Evolutionary conservation across 225 moss, liverwort and hornwort genomes (phyloP).

Genomic region (Lunularia cruciata): DNA sequence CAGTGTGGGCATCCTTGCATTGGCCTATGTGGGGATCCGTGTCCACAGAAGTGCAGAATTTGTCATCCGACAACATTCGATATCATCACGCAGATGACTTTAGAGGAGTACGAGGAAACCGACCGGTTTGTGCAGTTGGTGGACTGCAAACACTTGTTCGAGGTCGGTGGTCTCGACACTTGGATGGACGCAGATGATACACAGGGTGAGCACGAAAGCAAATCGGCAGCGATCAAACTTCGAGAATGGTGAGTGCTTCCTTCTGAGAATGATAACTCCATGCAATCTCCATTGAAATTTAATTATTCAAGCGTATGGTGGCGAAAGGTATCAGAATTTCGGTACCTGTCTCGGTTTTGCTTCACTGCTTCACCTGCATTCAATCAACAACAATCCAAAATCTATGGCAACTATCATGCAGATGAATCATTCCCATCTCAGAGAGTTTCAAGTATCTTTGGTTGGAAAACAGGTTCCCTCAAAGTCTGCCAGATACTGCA

Average conservation of each 20-base stretch:
- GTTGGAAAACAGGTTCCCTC: no score
- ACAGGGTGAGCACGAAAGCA: neutral
- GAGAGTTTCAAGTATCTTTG: no score
- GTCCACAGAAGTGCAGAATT: conserved; percentile 37
- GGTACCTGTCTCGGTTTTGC: no score
- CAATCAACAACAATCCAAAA: no score
- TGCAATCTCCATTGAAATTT: no score
- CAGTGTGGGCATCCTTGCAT: conserved; percentile 37
- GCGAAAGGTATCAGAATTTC: no score
- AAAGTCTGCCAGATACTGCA: no score
- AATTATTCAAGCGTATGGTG: no score
- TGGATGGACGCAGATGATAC: conserved; percentile 35
- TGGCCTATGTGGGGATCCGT: conserved; percentile 46
- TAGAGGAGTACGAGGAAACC: conserved; percentile 32
- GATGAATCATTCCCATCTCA: no score
- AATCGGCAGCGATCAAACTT: conserved; percentile 29
- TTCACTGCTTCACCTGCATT: no score
- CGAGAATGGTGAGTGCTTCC: conserved; percentile 6
- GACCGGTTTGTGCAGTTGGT: conserved; percentile 37
- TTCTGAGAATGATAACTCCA: conserved; percentile 26
- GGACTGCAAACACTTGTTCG: conserved; percentile 43
- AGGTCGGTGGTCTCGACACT: conserved; percentile 38
- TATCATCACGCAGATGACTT: conserved; percentile 25
- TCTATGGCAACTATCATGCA: no score
- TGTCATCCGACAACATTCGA: conserved; percentile 42